Evolutionary conservation across 1,284 basidiomycete genomes (phyloP), one percentile per base, ranked within the genome.

Genomic region (Cronartium quercuum): DNA sequence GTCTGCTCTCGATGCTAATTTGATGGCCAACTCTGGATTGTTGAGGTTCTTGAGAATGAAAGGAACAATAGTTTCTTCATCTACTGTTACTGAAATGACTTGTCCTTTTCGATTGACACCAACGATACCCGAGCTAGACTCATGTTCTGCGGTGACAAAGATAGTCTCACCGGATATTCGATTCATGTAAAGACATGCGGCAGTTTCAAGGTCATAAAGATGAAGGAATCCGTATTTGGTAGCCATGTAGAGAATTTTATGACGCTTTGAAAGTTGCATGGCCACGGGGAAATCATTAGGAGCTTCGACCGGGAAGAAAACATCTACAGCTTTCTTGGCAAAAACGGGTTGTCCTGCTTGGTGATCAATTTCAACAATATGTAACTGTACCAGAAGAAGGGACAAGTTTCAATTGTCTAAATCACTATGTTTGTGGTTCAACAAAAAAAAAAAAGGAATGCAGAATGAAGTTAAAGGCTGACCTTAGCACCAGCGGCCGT

Each of bases 151-250:
- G 6, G 96, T 98, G 66, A 97, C 94, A 83, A 99, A 98, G 83
- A 98, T 98, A 64, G 96, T 98, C 84, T 98, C 96, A 61, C 96
- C 95, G 66, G 93, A 96, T 82, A 99, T 98, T 78, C 96, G 91
- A 87, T 99, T 98, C 96, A 98, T 99, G 86, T 98, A 99, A 79
- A 98, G 90, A 85, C 96, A 98, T 68, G 93, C 90, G 76, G 95
- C 96, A n/a, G 91, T 89, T 83, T 99, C 96, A 78, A 98, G 88
- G 83, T 99, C 96, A 84, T 99, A 99, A 18, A 99, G 87, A 84
- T 98, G 96, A 81, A 99, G 98, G 84, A 99, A 99, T 66, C 96
- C 96, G 82, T 94, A 98, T 83, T 99, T 99, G 76, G 96, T 98
- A 81, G 98, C 91, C 76, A 99, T 87, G 84, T 96, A 99, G 80